These are phyloP conservation scores for Tulasnella sp. DNA, from an alignment of 768 basidiomycete genomes.

Conservation along the genomic window DNA sequence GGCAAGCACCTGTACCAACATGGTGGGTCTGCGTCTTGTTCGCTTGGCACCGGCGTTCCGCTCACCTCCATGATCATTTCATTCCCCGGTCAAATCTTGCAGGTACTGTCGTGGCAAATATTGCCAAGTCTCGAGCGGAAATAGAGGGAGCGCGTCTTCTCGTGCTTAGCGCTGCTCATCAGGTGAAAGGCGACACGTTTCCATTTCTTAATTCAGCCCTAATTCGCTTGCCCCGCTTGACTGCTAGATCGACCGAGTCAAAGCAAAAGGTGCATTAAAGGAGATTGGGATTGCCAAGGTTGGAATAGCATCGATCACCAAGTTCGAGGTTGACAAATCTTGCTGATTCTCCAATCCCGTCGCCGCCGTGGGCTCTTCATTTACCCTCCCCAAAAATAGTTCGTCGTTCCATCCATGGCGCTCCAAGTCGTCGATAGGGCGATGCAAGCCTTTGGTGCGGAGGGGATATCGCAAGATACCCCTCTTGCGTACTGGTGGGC, in stretches of 20 bases:
- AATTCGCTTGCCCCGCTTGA: neutral
- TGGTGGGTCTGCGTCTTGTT: conserved; percentile 43
- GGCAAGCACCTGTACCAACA: conserved; percentile 88
- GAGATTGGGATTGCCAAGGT: conserved; percentile 98
- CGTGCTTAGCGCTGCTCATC: conserved; percentile 84
- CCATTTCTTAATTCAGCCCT: neutral
- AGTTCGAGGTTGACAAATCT: neutral
- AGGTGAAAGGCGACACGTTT: conserved; percentile 37
- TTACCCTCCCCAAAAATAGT: conserved; percentile 54
- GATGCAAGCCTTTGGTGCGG: conserved; percentile 94
- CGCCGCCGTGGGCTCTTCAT: neutral
- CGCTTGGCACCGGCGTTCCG: too few species aligned
- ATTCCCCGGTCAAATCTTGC: conserved; percentile 1
- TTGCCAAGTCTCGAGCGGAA: conserved; percentile 87
- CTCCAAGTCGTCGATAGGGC: conserved; percentile 84
- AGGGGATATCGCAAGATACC: conserved; percentile 87
- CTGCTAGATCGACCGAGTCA: conserved; percentile 72
- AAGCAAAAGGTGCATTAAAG: conserved; percentile 91
- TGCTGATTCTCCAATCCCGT: neutral
- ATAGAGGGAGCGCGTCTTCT: conserved; percentile 83
- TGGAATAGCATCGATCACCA: neutral
- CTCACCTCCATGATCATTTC: too few species aligned
- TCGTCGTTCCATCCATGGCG: conserved; percentile 89
- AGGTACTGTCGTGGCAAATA: conserved; percentile 85
- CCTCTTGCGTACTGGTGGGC: conserved; percentile 73